phyloP scores from a whole-genome alignment of 2,329 filamentous ascomycete species.

The Fusarium chaquense region DNA sequence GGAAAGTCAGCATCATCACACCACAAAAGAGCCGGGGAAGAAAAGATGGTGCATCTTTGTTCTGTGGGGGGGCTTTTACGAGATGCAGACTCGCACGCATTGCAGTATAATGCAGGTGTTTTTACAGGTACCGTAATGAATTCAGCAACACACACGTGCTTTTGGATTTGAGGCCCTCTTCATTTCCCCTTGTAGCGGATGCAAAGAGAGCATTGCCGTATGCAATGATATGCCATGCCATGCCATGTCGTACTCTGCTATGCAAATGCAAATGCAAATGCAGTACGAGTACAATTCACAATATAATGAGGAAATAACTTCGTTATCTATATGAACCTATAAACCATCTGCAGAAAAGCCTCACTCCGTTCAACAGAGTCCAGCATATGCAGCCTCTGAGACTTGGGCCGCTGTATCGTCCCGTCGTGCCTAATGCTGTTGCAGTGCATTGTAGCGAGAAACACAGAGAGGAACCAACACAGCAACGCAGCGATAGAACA shows the following conservation, averaged over 20 bases:
- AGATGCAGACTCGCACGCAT: constrained; percentile 17
- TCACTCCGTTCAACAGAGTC: background rate
- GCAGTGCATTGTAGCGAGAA: constrained; percentile 32
- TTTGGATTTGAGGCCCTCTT: constrained; percentile 25
- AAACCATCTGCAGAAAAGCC: constrained; percentile 6
- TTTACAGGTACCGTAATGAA: background rate
- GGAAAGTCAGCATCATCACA: constrained; percentile 38
- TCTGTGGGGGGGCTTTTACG: constrained; percentile 19
- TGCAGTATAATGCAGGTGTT: constrained; percentile 1
- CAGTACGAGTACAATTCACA: constrained; percentile 31
- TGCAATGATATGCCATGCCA: constrained; percentile 9
- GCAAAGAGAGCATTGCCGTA: constrained; percentile 14
- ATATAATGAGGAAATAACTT: background rate
- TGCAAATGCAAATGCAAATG: constrained; percentile 35
- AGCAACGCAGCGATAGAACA: constrained; percentile 18
- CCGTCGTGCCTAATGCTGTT: constrained; percentile 8
- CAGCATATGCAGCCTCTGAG: constrained; percentile 7
- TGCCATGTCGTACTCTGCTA: constrained; percentile 9
- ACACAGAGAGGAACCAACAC: constrained; percentile 29
- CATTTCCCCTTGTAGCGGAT: constrained; percentile 14
- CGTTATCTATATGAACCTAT: constrained; percentile 17
- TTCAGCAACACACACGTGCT: background rate
- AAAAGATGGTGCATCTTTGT: background rate
- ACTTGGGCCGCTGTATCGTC: background rate
- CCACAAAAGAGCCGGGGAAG: constrained; percentile 25